Evolutionary conservation across 2,329 filamentous ascomycete species (phyloP), one percentile per base, ranked within the genome.

Genomic region (Davidsoniella neocaledoniae): DNA sequence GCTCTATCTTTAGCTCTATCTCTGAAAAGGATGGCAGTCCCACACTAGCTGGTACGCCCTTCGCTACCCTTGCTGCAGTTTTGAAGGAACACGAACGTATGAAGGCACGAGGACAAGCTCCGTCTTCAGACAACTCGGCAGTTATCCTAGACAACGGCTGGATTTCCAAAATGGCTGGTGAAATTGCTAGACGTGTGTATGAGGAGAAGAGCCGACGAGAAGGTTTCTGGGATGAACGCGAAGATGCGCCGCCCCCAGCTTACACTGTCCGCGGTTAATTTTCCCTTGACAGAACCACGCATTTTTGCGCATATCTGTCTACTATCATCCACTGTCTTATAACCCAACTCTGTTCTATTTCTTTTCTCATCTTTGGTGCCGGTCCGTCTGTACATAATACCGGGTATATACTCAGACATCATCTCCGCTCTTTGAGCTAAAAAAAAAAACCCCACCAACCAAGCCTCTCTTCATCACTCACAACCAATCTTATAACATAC

Each of bases 121-220:
- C 44, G 10, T 23, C 16, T 7, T 72, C 70, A 1, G 73, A 76
- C 29, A 69, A 67, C 4, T 70, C 72, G 10, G 74, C 74, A 0
- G 70, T 73, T 25, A 84, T 86, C 45, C 68, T 86, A 23, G 83
- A 87, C 61, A 81, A 86, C 62, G 85, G 84, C 2, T 91, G 85
- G 83, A 83, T 91, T 66, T 79, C 82, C 68, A 91, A 94, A 68
- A 91, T 98, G 77, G 88, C 90, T 4, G 81, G 81, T 55, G 91
- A 96, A 64, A 90, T 96, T 58, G 86, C 87, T 36, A 72, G 80
- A 46, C 82, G 86, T 50, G 86, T 94, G 56, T 85, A 90, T 56
- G 85, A 94, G 57, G 85, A 94, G 66, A 91, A 94, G 65, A 68
- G 71, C 49, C 68, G 70, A 36, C 68, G 73, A 48, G 66, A 68